Evolutionary conservation across 805 yeast species (phyloP).

Genomic region (Starmerella khaoyaiensis): DNA sequence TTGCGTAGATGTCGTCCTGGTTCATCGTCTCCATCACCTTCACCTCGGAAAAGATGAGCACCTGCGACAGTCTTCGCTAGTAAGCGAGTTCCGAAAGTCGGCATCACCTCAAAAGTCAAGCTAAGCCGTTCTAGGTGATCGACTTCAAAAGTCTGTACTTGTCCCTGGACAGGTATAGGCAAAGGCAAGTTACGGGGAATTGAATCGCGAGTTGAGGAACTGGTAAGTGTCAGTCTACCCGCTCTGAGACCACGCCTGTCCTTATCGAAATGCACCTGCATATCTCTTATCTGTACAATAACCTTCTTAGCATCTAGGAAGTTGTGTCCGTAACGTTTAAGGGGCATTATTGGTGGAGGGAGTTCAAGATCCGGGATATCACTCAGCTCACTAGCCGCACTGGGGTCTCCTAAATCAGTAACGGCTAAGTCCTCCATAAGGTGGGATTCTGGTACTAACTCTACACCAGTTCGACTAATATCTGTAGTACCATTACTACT

Average conservation of each 20-base stretch:
- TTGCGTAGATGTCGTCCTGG: slow-evolving; percentile 25
- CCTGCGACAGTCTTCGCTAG: slow-evolving; percentile 81
- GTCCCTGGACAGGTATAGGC: slow-evolving; percentile 59
- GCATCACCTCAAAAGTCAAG: slow-evolving; percentile 80
- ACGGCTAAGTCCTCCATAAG: slow-evolving; percentile 1
- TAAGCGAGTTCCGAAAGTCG: slow-evolving; percentile 85
- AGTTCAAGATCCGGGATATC: slow-evolving; percentile 78
- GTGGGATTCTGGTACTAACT: slow-evolving; percentile 6
- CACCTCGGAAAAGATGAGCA: slow-evolving; percentile 36
- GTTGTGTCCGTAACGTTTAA: slow-evolving; percentile 90
- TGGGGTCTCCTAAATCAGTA: not conserved
- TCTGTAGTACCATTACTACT: slow-evolving; percentile 27
- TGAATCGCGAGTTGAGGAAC: slow-evolving; percentile 55
- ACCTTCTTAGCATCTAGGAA: slow-evolving; percentile 75
- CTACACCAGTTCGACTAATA: slow-evolving; percentile 11
- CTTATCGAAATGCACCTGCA: slow-evolving; percentile 35
- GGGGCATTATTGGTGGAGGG: slow-evolving; percentile 93
- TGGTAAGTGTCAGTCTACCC: slow-evolving; percentile 62
- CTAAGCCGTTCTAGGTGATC: slow-evolving; percentile 61
- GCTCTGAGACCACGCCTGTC: slow-evolving; percentile 31
- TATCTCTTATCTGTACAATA: slow-evolving; percentile 51
- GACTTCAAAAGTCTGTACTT: slow-evolving; percentile 69
- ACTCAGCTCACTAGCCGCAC: not conserved
- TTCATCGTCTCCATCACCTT: slow-evolving; percentile 8
- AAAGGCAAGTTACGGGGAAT: slow-evolving; percentile 77